Conservation (phyloP, 164 flowering plant species). For the Piper longum region DNA sequence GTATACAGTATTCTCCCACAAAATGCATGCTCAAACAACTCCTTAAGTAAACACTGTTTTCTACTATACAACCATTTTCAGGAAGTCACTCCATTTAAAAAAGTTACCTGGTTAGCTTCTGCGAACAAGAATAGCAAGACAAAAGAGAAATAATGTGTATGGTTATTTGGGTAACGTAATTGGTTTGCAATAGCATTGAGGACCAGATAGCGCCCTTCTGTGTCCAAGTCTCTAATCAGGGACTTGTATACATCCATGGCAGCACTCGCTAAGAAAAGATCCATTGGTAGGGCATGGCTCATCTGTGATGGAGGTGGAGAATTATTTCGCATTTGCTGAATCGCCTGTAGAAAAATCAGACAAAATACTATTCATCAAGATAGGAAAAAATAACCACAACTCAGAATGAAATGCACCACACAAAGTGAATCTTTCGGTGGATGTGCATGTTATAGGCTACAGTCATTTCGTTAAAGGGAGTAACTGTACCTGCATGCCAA, state of each 20-base stretch:
- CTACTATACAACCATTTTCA: not conserved
- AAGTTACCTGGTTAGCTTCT: slow-evolving; percentile 65
- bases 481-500: slow-evolving; percentile 80
- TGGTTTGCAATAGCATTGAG: slow-evolving; percentile 95
- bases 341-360: slow-evolving; percentile 37
- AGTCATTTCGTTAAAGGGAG: not conserved
- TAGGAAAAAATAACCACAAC: too few species aligned
- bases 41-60: too few species aligned
- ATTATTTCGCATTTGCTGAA: slow-evolving; percentile 68
- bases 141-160: slow-evolving; percentile 90
- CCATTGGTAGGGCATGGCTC: slow-evolving; percentile 31
- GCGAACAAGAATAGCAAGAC: slow-evolving; percentile 74
- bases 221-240: slow-evolving; percentile 64
- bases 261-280: slow-evolving; percentile 46
- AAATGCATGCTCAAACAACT: too few species aligned
- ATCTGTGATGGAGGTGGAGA: slow-evolving; percentile 14
- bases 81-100: not conserved
- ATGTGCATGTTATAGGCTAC: too few species aligned
- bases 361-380: too few species aligned
- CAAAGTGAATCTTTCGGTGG: too few species aligned
- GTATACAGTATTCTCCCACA: too few species aligned
- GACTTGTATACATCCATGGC: slow-evolving; percentile 74
- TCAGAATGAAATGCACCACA: too few species aligned
- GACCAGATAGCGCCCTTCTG: slow-evolving; percentile 92
- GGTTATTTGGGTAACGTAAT: slow-evolving; percentile 93